These are phyloP conservation scores for Neodidymelliopsis sp. DNA, from an alignment of 2,329 filamentous ascomycete species.

Conservation along the genomic window DNA sequence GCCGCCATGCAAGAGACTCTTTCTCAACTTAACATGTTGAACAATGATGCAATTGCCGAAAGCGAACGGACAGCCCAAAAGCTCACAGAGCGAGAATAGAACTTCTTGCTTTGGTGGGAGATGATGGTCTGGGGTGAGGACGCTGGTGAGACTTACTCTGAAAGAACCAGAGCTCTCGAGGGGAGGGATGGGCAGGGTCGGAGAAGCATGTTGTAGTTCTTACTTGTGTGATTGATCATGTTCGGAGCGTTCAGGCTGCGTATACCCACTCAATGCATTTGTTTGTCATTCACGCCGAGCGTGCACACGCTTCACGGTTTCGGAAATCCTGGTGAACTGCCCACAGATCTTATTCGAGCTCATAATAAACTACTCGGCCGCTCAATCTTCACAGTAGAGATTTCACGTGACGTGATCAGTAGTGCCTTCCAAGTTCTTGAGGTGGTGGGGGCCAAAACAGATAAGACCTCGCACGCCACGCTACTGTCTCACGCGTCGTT, in stretches of 20 bases:
- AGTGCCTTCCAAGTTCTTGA: not conserved
- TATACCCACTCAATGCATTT: slow-evolving; percentile 19
- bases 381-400: no score
- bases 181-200: not conserved
- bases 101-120: slow-evolving; percentile 20
- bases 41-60: slow-evolving; percentile 45
- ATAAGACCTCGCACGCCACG: no score
- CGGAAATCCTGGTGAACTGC: no score
- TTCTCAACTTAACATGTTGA: slow-evolving; percentile 45
- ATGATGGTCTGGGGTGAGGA: slow-evolving; percentile 14
- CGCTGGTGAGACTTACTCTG: not conserved
- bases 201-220: not conserved
- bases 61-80: slow-evolving; percentile 42
- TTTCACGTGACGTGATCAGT: no score
- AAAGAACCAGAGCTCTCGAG: not conserved
- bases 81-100: slow-evolving; percentile 41
- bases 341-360: no score
- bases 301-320: no score
- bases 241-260: slow-evolving; percentile 10
- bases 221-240: slow-evolving; percentile 2
- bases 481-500: not conserved
- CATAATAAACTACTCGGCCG: no score
- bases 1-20: slow-evolving; percentile 49
- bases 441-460: not conserved
- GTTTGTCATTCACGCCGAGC: not conserved